Conservation (phyloP, 75 land plant genomes). For the Chamaecyparis obtusa region DNA sequence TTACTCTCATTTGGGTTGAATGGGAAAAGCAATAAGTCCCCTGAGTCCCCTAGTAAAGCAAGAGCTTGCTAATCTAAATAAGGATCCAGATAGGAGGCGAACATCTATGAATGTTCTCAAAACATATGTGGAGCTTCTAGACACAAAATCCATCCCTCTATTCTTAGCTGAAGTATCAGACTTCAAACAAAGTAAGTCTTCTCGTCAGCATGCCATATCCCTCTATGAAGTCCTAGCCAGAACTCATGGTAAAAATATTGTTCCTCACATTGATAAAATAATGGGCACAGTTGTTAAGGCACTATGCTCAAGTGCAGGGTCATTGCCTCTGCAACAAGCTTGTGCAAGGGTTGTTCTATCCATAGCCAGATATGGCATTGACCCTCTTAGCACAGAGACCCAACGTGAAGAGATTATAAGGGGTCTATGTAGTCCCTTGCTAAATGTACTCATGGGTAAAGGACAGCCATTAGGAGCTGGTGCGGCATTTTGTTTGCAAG, state of each 20-base stretch:
- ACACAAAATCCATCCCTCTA: slow-evolving; percentile 47
- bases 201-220: slow-evolving; percentile 65
- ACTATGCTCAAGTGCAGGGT: slow-evolving; percentile 62
- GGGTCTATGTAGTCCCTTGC: slow-evolving; percentile 68
- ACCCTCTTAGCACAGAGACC: slow-evolving; percentile 44
- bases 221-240: slow-evolving; percentile 82
- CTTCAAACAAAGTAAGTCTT: slow-evolving; percentile 42
- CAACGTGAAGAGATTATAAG: slow-evolving; percentile 49
- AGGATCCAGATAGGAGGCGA: slow-evolving; percentile 58
- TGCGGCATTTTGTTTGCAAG: slow-evolving; percentile 85
- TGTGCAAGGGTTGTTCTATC: slow-evolving; percentile 79
- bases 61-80: slow-evolving; percentile 69
- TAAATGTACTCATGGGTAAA: slow-evolving; percentile 55
- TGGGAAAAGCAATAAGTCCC: slow-evolving; percentile 51
- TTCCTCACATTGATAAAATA: slow-evolving; percentile 71
- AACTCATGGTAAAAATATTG: slow-evolving; percentile 69
- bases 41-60: slow-evolving; percentile 42
- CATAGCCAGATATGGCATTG: slow-evolving; percentile 80
- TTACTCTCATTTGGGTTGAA: not conserved
- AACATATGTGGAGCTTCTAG: slow-evolving; percentile 56
- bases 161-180: slow-evolving; percentile 79
- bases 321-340: slow-evolving; percentile 82
- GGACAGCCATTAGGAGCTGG: slow-evolving; percentile 68
- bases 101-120: slow-evolving; percentile 66
- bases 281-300: slow-evolving; percentile 64